A percentile compares a stretch with the other conserved stretches of the same genome.
phyloP scores from a whole-genome alignment of 2,329 filamentous ascomycete species.

The Fusarium austroafricanum region DNA sequence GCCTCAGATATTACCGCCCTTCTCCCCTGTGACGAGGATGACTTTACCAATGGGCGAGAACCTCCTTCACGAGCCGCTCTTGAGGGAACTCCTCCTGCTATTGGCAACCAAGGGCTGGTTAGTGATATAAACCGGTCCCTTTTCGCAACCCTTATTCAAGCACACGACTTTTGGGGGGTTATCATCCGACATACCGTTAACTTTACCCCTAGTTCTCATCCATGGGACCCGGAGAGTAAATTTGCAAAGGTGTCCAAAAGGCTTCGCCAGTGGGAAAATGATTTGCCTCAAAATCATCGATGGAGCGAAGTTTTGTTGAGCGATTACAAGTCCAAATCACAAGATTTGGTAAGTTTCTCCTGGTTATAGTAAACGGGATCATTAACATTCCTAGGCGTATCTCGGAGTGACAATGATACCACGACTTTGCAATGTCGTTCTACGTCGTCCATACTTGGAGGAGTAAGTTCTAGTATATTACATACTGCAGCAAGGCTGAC shows the following conservation, averaged over 20 bases:
- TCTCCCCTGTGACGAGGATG: slow-evolving; percentile 63
- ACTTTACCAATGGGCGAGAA: slow-evolving; percentile 61
- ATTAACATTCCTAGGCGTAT: slow-evolving; percentile 58
- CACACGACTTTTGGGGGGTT: slow-evolving; percentile 65
- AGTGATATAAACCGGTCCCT: slow-evolving; percentile 60
- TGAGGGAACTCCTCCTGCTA: slow-evolving; percentile 63
- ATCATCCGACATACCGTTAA: slow-evolving; percentile 62
- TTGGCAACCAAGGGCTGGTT: slow-evolving; percentile 58
- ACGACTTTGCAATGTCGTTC: slow-evolving; percentile 67
- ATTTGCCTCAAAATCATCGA: slow-evolving; percentile 59
- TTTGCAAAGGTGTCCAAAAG: slow-evolving; percentile 58
- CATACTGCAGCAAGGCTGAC: background rate
- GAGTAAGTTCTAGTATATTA: slow-evolving; percentile 54
- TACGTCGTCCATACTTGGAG: slow-evolving; percentile 64
- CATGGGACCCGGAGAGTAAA: slow-evolving; percentile 62
- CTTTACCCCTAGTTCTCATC: slow-evolving; percentile 56
- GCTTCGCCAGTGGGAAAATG: slow-evolving; percentile 61
- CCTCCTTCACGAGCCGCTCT: slow-evolving; percentile 64
- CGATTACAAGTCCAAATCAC: slow-evolving; percentile 59
- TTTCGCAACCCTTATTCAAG: slow-evolving; percentile 67
- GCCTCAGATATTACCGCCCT: slow-evolving; percentile 66
- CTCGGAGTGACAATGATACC: slow-evolving; percentile 66
- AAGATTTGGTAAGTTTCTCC: slow-evolving; percentile 59
- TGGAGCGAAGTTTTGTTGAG: slow-evolving; percentile 59
- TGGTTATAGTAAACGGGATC: background rate